These are phyloP conservation scores for Puccinia triticina DNA, from an alignment of 1,284 basidiomycete species.

Conservation along the genomic window DNA sequence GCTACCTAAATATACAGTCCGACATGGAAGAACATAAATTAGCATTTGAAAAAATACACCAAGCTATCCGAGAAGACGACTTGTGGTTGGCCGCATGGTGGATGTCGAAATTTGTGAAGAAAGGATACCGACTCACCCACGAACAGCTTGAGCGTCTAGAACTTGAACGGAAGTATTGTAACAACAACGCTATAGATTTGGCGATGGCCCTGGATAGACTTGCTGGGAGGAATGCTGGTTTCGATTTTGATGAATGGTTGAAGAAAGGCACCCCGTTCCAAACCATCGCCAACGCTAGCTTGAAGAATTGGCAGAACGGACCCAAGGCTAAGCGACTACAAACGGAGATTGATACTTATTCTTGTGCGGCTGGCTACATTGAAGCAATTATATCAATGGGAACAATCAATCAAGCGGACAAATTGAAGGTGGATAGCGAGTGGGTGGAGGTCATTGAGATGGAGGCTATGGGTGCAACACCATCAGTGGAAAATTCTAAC, in stretches of 20 bases:
- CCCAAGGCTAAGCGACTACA: background rate
- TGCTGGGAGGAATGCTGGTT: background rate
- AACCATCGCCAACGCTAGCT: background rate
- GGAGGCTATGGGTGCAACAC: background rate
- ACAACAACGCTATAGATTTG: background rate
- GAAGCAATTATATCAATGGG: background rate
- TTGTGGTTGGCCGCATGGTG: background rate
- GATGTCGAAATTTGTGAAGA: background rate
- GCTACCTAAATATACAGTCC: too few relatives aligned
- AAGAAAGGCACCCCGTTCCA: background rate
- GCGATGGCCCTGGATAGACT: background rate
- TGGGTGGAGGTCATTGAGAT: background rate
- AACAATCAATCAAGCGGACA: background rate
- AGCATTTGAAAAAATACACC: background rate
- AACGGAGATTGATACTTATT: background rate
- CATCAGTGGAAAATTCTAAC: background rate
- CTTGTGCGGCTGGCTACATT: constrained; percentile 11
- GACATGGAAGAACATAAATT: background rate
- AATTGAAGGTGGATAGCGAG: background rate
- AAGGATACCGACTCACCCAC: background rate
- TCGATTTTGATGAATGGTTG: background rate
- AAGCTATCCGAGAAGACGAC: background rate
- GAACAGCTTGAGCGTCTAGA: constrained; percentile 10
- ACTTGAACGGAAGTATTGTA: background rate
- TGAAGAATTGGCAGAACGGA: background rate